Evolutionary conservation across 208 protist species (phyloP), one percentile per base, ranked within the genome.

Genomic region (Leishmania aethiopica): DNA sequence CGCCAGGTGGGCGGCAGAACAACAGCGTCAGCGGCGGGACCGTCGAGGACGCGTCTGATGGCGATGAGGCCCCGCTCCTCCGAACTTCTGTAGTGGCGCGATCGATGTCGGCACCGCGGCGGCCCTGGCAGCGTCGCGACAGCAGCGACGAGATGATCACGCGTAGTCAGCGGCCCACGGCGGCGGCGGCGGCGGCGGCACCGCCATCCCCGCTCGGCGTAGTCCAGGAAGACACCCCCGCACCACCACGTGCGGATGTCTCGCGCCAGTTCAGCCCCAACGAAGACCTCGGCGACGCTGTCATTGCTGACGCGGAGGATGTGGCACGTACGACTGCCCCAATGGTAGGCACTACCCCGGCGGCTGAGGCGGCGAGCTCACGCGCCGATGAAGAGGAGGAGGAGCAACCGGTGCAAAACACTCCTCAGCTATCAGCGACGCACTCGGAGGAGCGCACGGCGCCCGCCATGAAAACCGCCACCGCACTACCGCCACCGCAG

Each of bases 291-390:
- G 28, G 70, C 70, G 45, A 74, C 28, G 45, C 70, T 55, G 19
- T 35, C 70, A n/a, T 19, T 53, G 70, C 70, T 74, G 70, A 28
- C 7, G 55, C 25, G 45, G 47, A 74, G 70, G 70, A 28, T 74
- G 70, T 1, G 45, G 28, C 11, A 7, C 28, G 15, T 37, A 15
- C 13, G n/a, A 8, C 37, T 51, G 28, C 70, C 11, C 22, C 2
- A 74, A 17, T 28, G 45, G 22, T 8, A 55, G 28, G 2, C 70
- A 17, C 28, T 55, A 19, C 37, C 45, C 10, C 45, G 15, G 70
- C 6, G 3, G 70, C 45, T 45, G 70, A 74, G 70, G 70, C 70
- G 13, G 45, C 45, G 45, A 74, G 28, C 70, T 22, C 70, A 53
- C 28, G 2, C 28, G 70, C 1, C 70, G 1, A 37, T 53, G 45